Conservation (phyloP, 352 stramenopile species). For the Pseudoperonospora humuli region DNA sequence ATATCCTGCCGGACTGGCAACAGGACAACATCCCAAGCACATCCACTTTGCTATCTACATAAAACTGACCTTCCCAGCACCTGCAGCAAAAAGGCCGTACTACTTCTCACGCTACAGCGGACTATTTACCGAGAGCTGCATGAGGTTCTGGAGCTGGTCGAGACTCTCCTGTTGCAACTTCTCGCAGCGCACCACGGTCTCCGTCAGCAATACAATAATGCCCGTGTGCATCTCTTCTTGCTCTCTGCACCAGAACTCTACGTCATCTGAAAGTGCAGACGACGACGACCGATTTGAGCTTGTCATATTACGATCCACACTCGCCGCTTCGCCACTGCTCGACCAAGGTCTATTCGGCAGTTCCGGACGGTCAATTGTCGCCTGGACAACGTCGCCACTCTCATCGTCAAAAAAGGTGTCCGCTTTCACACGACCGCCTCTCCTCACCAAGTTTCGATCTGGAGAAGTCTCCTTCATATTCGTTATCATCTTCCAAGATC, state of each 20-base stretch:
- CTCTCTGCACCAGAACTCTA: slow-evolving; percentile 70
- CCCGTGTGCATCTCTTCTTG: slow-evolving; percentile 84
- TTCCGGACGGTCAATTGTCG: slow-evolving; percentile 14
- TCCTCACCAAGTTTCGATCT: slow-evolving; percentile 14
- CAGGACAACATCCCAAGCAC: slow-evolving; percentile 11
- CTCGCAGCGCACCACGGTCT: slow-evolving; percentile 77
- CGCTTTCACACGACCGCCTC: slow-evolving; percentile 1
- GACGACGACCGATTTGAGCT: slow-evolving; percentile 43
- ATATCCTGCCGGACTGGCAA: slow-evolving; percentile 4
- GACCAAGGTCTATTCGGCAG: slow-evolving; percentile 1
- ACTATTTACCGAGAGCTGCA: slow-evolving; percentile 51
- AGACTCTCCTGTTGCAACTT: slow-evolving; percentile 74
- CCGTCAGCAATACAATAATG: slow-evolving; percentile 71
- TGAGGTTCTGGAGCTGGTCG: slow-evolving; percentile 77
- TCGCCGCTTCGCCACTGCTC: slow-evolving; percentile 4
- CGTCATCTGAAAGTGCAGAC: slow-evolving; percentile 65
- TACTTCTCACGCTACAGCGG: slow-evolving; percentile 15
- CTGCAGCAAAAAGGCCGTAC: slow-evolving; percentile 13
- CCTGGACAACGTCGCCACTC: slow-evolving; percentile 17
- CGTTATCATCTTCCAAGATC: slow-evolving; percentile 1
- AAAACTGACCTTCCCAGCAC: slow-evolving; percentile 8
- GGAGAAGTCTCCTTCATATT: slow-evolving; percentile 1
- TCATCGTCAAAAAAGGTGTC: slow-evolving; percentile 18
- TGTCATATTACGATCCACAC: slow-evolving; percentile 31
- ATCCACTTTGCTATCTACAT: slow-evolving; percentile 7